Conservation (phyloP, 352 stramenopile species). For the Globisporangium paroecandrum region DNA sequence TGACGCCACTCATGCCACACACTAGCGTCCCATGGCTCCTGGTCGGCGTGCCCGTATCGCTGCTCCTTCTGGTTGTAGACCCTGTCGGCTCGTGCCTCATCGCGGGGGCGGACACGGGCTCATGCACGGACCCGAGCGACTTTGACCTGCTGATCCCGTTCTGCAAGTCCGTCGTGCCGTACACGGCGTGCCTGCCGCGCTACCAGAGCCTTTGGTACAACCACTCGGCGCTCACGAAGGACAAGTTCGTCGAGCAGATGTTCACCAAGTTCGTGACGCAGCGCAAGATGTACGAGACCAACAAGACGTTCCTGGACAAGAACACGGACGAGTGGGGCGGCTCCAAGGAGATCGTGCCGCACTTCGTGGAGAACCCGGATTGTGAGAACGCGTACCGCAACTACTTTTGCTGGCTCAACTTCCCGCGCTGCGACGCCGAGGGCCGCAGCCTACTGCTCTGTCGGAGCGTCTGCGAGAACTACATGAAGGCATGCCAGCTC, state of each 20-base stretch:
- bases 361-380: constrained; percentile 84
- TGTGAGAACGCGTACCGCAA: constrained; percentile 89
- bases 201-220: constrained; percentile 80
- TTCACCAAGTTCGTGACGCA: constrained; percentile 57
- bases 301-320: constrained; percentile 46
- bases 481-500: constrained; percentile 84
- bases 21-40: not conserved
- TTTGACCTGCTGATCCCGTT: constrained; percentile 73
- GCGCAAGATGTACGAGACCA: constrained; percentile 45
- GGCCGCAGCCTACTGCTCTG: constrained; percentile 80
- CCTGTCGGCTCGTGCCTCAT: constrained; percentile 28
- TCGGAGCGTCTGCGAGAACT: constrained; percentile 89
- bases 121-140: constrained; percentile 51
- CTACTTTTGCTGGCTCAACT: constrained; percentile 91
- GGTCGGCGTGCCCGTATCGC: not conserved
- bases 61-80: not conserved
- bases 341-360: constrained; percentile 52
- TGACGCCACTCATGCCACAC: not conserved
- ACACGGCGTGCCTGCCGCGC: constrained; percentile 65
- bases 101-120: constrained; percentile 56
- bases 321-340: constrained; percentile 72
- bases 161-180: constrained; percentile 63
- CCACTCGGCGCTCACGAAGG: constrained; percentile 70
- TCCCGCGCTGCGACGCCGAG: constrained; percentile 87
- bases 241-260: constrained; percentile 66